Conservation (phyloP, 1,284 basidiomycete species). For the Irpex lacteus region DNA sequence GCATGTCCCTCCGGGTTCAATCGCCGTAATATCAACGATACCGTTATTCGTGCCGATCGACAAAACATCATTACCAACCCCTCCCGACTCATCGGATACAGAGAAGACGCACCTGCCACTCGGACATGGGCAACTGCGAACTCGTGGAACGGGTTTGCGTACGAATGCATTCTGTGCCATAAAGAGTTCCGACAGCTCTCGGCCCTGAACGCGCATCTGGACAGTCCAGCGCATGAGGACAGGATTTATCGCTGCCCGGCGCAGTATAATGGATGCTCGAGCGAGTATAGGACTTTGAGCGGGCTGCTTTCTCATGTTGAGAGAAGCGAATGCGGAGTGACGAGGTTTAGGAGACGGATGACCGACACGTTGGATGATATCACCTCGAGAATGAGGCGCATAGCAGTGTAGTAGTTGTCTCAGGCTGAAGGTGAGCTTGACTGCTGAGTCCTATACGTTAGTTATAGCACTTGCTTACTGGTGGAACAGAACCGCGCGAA, state of each 20-base stretch:
- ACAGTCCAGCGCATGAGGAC: conserved; percentile 29
- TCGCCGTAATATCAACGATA: conserved; percentile 25
- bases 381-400: conserved; percentile 2
- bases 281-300: conserved; percentile 20
- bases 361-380: not conserved
- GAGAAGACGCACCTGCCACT: conserved; percentile 10
- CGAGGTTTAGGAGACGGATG: conserved; percentile 12
- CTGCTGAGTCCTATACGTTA: too few species aligned
- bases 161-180: conserved; percentile 39
- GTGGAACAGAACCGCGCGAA: too few species aligned
- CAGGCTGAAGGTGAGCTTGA: not conserved
- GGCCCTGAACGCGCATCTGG: conserved; percentile 29
- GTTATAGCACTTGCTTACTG: not conserved
- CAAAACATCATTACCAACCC: conserved; percentile 31
- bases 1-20: conserved; percentile 29
- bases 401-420: not conserved
- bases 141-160: conserved; percentile 34
- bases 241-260: conserved; percentile 20
- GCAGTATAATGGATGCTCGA: conserved; percentile 14
- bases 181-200: conserved; percentile 22
- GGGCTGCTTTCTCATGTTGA: conserved; percentile 23
- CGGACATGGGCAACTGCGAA: conserved; percentile 28
- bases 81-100: conserved; percentile 22
- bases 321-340: conserved; percentile 19
- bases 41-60: conserved; percentile 24